phyloP scores from a whole-genome alignment of 2,329 filamentous ascomycete species.

The Fusarium abutilonis region DNA sequence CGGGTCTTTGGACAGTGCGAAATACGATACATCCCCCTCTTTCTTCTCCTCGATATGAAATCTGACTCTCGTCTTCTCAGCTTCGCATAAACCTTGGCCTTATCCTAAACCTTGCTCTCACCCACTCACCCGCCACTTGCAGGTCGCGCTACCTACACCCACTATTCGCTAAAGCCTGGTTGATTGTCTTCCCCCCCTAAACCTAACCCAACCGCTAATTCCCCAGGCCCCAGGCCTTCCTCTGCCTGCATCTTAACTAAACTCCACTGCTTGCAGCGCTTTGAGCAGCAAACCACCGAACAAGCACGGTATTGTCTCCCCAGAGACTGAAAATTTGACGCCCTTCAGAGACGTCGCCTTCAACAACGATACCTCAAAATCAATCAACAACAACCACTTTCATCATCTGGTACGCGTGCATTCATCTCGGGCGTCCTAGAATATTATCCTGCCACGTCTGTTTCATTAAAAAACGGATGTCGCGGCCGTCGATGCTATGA shows the following conservation, averaged over 20 bases:
- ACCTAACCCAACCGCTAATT: conserved; percentile 14
- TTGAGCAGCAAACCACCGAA: conserved; percentile 36
- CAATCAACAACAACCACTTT: conserved; percentile 48
- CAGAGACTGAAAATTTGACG: conserved; percentile 49
- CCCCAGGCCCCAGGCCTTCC: conserved; percentile 15
- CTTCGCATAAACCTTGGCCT: conserved; percentile 29
- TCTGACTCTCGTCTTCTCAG: conserved; percentile 29
- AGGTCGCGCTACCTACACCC: conserved; percentile 14
- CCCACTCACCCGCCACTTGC: conserved; percentile 23
- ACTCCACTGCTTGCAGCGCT: conserved; percentile 40
- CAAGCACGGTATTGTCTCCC: conserved; percentile 37
- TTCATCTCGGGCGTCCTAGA: conserved; percentile 46
- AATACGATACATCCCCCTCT: conserved; percentile 11
- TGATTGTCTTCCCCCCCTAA: conserved; percentile 27
- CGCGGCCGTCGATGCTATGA: conserved; percentile 74
- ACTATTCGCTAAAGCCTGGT: conserved; percentile 31
- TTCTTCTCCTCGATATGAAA: conserved; percentile 21
- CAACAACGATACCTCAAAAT: conserved; percentile 46
- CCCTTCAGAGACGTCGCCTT: conserved; percentile 45
- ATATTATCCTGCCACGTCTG: conserved; percentile 56
- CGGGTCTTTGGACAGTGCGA: conserved; percentile 38
- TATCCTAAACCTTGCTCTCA: conserved; percentile 36
- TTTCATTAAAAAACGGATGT: conserved; percentile 76
- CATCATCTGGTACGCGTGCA: conserved; percentile 46
- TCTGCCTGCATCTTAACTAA: conserved; percentile 33